Conservation (phyloP, 495 filamentous ascomycete species). For the Penicillium egyptiacum region DNA sequence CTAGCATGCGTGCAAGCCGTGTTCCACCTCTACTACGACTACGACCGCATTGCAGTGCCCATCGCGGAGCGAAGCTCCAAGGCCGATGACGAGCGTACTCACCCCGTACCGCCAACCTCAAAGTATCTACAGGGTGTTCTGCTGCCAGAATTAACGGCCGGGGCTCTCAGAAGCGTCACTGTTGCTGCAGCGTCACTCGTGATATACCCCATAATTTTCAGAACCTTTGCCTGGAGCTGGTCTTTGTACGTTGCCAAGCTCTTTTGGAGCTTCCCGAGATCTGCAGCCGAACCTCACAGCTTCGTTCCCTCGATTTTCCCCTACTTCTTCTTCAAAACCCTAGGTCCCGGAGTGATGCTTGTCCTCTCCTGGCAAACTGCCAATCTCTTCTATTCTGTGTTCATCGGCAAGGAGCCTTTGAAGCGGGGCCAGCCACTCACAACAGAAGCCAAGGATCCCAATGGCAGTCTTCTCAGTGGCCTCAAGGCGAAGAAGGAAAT, state of each 20-base stretch:
- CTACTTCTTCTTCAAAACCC: slow-evolving; percentile 59
- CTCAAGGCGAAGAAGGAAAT: slow-evolving; percentile 63
- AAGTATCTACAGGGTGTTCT: slow-evolving; percentile 34
- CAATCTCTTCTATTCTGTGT: slow-evolving; percentile 73
- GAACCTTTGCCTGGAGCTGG: slow-evolving; percentile 63
- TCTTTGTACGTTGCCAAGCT: slow-evolving; percentile 66
- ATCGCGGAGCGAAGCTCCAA: slow-evolving; percentile 39
- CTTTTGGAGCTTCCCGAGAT: slow-evolving; percentile 71
- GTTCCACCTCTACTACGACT: slow-evolving; percentile 70
- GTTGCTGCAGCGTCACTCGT: slow-evolving; percentile 49
- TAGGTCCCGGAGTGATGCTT: slow-evolving; percentile 64
- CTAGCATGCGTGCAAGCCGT: slow-evolving; percentile 68
- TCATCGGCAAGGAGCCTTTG: slow-evolving; percentile 75
- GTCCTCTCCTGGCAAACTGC: slow-evolving; percentile 69
- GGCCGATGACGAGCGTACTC: slow-evolving; percentile 37
- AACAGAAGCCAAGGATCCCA: slow-evolving; percentile 81
- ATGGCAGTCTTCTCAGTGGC: slow-evolving; percentile 82
- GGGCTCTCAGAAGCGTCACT: slow-evolving; percentile 43
- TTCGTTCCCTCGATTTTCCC: slow-evolving; percentile 55
- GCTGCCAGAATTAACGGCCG: slow-evolving; percentile 25
- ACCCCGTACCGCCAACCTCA: slow-evolving; percentile 35
- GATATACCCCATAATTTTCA: slow-evolving; percentile 65
- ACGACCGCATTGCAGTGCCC: slow-evolving; percentile 65
- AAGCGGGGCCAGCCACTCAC: slow-evolving; percentile 84
- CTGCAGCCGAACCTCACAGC: slow-evolving; percentile 57